Evolutionary conservation across 768 basidiomycete genomes (phyloP), one percentile per base, ranked within the genome.

Genomic region (Agrocybe chaxingu): DNA sequence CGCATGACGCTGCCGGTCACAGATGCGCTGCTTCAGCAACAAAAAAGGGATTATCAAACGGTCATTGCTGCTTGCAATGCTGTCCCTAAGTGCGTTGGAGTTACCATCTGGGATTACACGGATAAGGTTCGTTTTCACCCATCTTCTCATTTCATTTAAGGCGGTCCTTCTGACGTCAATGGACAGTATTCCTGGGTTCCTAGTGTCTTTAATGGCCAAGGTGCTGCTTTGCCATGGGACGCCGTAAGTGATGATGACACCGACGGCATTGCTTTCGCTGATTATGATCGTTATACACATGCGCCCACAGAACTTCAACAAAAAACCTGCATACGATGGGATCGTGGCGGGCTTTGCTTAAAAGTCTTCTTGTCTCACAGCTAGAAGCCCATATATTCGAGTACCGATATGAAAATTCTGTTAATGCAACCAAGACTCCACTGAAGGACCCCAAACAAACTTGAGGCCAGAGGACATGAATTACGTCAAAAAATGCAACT

Each of bases 1-100:
- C 73, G 84, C 43, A 81, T 84, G 72, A 72, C 71, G 7, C 67
- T 79, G 8, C 83, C 82, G 10, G 72, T 68, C 9, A 81, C 80
- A 2, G 55, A 63, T 7, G 75, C 74, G 1, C 66, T 76, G 32
- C 69, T 80, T 31, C 69, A 65, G 30, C 80, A 84, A 59, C 82
- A 86, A 59, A 68, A 76, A 58, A 69, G 66, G 52, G 83, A 86
- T 60, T 86, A 84, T 56, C 65, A 75, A 62, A 73, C 70, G 24
- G 76, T 84, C 39, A 72, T 85, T 47, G 51, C 64, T n/a, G 77
- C 81, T 9, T 86, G 84, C 61, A 71, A 74, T 53, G 68, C 68
- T 30, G 67, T 75, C 6, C 42, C 63, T 1, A 63, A 61, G 0
- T 78, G 76, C 45, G 62, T 78, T 51, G 76, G 76, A 12, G 67